These are phyloP conservation scores for Coemansia erecta DNA, from an alignment of 192 early-diverging fungal species.

Conservation along the genomic window DNA sequence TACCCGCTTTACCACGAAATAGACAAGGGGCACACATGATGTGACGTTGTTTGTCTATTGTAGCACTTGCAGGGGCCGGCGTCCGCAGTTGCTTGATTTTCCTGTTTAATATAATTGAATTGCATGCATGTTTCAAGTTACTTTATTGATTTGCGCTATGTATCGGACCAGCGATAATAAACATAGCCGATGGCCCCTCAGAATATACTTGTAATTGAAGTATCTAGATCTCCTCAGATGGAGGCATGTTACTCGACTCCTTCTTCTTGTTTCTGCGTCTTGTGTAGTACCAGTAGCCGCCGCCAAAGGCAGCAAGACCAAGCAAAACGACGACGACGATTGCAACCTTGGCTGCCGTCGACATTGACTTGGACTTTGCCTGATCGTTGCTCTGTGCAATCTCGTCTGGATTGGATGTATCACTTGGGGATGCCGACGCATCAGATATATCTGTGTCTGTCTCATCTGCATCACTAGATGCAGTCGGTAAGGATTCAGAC, in stretches of 20 bases:
- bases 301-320: background rate
- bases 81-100: too few species aligned
- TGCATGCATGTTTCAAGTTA: too few species aligned
- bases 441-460: background rate
- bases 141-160: too few species aligned
- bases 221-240: background rate
- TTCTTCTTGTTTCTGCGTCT: background rate
- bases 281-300: background rate
- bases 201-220: background rate
- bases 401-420: background rate
- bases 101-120: too few species aligned
- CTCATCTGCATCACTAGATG: background rate
- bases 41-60: too few species aligned
- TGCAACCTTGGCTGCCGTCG: conserved; percentile 4
- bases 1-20: too few species aligned
- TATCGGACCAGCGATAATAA: background rate
- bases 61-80: too few species aligned
- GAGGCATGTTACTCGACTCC: too few species aligned
- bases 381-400: conserved; percentile 1
- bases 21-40: too few species aligned
- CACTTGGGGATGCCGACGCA: background rate
- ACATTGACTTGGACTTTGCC: conserved; percentile 1
- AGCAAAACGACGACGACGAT: conserved; percentile 5
- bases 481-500: background rate
- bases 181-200: too few species aligned